Evolutionary conservation across 495 filamentous ascomycete species (phyloP).

Genomic region (Penicillium silybi): DNA sequence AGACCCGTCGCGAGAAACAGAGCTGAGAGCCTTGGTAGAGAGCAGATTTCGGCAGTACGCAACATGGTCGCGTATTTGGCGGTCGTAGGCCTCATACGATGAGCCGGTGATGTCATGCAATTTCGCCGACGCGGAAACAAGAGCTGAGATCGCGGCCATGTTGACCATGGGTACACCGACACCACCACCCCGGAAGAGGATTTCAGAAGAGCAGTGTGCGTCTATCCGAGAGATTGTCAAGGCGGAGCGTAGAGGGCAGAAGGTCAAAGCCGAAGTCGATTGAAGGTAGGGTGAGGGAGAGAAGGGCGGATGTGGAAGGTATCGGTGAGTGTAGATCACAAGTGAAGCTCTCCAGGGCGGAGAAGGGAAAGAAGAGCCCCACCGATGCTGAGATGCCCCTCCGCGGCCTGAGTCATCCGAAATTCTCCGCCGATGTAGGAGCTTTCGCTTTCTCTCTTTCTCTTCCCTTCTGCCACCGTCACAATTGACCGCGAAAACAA

Average conservation of each 20-base stretch:
- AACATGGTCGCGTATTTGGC: constrained; percentile 26
- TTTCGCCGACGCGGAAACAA: constrained; percentile 12
- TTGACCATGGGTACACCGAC: not conserved
- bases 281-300: not conserved
- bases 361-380: not conserved
- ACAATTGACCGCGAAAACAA: constrained; percentile 24
- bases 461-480: not conserved
- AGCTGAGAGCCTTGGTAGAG: constrained; percentile 13
- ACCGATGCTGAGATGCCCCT: not conserved
- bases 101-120: constrained; percentile 4
- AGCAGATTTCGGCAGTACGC: constrained; percentile 19
- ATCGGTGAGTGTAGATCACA: not conserved
- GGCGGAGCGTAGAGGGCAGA: not conserved
- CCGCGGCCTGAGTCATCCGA: not conserved
- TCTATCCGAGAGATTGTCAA: not conserved
- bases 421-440: not conserved
- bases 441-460: not conserved
- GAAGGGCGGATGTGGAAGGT: not conserved
- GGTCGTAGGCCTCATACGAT: constrained; percentile 26
- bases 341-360: not conserved
- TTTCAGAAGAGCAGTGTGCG: not conserved
- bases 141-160: constrained; percentile 12
- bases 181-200: not conserved
- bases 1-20: constrained; percentile 12
- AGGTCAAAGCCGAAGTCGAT: not conserved